Percentiles rank a stretch among this genome's conserved stretches.
phyloP scores from a whole-genome alignment of 805 yeast species.

The Jamesozyma spencerorum region DNA sequence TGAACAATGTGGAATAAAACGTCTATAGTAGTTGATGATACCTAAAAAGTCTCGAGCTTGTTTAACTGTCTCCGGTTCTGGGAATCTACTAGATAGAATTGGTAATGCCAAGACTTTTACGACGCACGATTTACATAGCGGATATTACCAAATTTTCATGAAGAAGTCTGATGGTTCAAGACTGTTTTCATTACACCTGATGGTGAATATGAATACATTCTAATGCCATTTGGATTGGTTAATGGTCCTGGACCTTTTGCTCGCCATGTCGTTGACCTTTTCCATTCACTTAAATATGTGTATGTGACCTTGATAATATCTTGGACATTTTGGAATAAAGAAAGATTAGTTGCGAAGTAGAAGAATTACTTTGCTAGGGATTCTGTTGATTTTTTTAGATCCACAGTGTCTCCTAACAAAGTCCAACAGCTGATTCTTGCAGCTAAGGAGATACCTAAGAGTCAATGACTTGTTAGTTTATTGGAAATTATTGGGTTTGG shows the following conservation, averaged over 20 bases:
- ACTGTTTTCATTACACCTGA: conserved; percentile 11
- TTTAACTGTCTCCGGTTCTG: conserved; percentile 6
- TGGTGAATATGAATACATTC: conserved; percentile 12
- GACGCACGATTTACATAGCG: conserved; percentile 8
- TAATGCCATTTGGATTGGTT: conserved; percentile 15
- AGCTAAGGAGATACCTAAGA: too few relatives aligned
- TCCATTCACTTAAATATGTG: too few relatives aligned
- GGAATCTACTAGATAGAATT: conserved; percentile 1
- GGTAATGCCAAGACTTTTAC: conserved; percentile 4
- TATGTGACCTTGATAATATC: conserved; percentile 12
- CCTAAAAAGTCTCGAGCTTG: conserved; percentile 14
- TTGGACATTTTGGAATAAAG: conserved; percentile 9
- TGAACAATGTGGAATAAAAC: conserved; percentile 12
- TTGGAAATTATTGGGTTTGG: too few relatives aligned
- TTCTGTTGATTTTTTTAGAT: conserved; percentile 10
- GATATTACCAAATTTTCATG: conserved; percentile 15
- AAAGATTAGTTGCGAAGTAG: conserved; percentile 10
- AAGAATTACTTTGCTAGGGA: conserved; percentile 8
- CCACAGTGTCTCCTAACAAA: conserved; percentile 3
- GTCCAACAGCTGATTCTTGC: conserved; percentile 10
- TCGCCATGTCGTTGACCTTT: conserved; percentile 15
- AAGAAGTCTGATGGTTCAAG: too few relatives aligned
- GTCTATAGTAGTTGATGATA: conserved; percentile 11
- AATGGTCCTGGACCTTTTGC: conserved; percentile 16
- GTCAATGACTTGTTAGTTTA: too few relatives aligned